Conservation (phyloP, 306 rosid genomes). For the Bauhinia variegata region DNA sequence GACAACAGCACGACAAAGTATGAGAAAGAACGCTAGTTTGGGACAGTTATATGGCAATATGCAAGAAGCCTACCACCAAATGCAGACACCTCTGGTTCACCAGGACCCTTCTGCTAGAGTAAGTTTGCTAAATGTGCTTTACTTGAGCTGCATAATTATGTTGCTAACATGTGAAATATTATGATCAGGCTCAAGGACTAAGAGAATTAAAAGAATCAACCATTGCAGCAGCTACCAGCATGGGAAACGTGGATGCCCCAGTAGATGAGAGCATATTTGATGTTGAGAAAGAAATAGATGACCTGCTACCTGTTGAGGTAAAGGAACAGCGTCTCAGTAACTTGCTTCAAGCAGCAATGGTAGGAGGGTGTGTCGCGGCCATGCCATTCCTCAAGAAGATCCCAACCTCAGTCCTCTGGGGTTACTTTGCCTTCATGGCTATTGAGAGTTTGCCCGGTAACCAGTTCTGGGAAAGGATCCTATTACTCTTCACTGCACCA, state of each 20-base stretch:
- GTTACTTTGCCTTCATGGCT: slow-evolving; percentile 98
- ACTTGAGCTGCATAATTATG: not conserved
- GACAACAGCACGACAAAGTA: slow-evolving; percentile 67
- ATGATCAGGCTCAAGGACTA: slow-evolving; percentile 63
- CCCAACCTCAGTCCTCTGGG: slow-evolving; percentile 99
- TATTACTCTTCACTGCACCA: slow-evolving; percentile 91
- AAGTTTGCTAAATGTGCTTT: slow-evolving; percentile 20
- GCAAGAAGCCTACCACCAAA: slow-evolving; percentile 93
- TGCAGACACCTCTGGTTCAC: slow-evolving; percentile 92
- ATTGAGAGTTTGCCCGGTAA: slow-evolving; percentile 97
- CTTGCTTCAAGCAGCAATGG: slow-evolving; percentile 83
- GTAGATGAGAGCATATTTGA: slow-evolving; percentile 83
- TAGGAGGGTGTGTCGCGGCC: slow-evolving; percentile 95
- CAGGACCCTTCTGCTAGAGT: slow-evolving; percentile 76
- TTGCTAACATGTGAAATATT: not conserved
- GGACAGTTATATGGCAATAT: slow-evolving; percentile 92
- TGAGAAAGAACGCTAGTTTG: slow-evolving; percentile 82
- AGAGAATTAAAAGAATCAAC: slow-evolving; percentile 89
- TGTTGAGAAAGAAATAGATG: slow-evolving; percentile 92
- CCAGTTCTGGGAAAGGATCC: slow-evolving; percentile 97
- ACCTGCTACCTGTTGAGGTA: slow-evolving; percentile 91
- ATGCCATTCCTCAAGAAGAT: slow-evolving; percentile 93
- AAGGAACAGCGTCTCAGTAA: slow-evolving; percentile 94
- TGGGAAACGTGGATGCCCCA: slow-evolving; percentile 85
- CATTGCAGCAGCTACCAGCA: slow-evolving; percentile 77